These are phyloP conservation scores for Cyberlindnera euphorbiiphila DNA, from an alignment of 805 yeast genomes.

Conservation along the genomic window DNA sequence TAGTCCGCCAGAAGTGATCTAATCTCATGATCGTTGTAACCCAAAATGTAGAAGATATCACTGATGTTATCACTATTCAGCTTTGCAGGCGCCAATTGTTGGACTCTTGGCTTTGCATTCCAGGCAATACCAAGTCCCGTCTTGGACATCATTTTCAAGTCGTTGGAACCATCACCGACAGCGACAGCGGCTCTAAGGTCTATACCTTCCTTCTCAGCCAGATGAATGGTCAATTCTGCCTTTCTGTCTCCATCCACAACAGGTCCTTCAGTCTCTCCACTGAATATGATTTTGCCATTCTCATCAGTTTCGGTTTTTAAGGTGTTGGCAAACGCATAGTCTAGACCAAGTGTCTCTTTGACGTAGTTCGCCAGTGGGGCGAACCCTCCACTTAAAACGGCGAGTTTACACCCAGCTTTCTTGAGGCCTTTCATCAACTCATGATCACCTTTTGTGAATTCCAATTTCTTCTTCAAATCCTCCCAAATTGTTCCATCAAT, in stretches of 20 bases:
- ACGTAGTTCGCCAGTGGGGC: conserved; percentile 80
- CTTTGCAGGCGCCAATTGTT: conserved; percentile 73
- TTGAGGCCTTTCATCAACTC: conserved; percentile 65
- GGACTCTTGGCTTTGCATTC: conserved; percentile 96
- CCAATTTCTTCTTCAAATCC: conserved; percentile 63
- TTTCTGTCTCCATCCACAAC: conserved; percentile 85
- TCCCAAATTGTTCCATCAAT: conserved; percentile 76
- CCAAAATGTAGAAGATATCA: conserved; percentile 79
- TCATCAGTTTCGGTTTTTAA: conserved; percentile 45
- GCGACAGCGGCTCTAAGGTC: conserved; percentile 61
- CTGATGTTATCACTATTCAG: conserved; percentile 69
- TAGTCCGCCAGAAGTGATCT: conserved; percentile 10
- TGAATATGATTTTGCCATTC: conserved; percentile 44
- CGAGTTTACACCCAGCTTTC: conserved; percentile 60
- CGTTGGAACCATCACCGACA: conserved; percentile 97
- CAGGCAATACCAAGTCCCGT: conserved; percentile 97
- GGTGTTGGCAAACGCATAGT: conserved; percentile 86
- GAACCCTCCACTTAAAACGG: conserved; percentile 94
- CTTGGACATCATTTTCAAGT: conserved; percentile 81
- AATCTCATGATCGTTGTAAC: conserved; percentile 59
- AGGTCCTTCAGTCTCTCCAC: conserved; percentile 75
- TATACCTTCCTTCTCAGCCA: conserved; percentile 53
- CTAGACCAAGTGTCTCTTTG: conserved; percentile 61
- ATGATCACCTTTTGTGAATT: conserved; percentile 80
- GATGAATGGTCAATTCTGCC: conserved; percentile 62